Evolutionary conservation across 2,329 filamentous ascomycete species (phyloP).

Genomic region (Teratosphaeria gauchensis): DNA sequence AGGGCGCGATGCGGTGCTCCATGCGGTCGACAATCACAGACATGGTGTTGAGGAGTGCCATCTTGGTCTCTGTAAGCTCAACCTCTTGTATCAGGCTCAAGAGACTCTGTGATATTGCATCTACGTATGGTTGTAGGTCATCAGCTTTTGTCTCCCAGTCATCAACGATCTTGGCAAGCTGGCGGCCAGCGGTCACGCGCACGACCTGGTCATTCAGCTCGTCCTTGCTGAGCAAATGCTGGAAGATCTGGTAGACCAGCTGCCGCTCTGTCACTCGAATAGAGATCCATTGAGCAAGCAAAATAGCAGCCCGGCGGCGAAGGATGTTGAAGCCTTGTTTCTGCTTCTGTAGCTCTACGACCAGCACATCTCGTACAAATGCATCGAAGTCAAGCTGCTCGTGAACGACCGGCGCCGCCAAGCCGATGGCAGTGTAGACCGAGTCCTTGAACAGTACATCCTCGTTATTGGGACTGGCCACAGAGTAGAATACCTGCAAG

Average conservation of each 20-base stretch:
- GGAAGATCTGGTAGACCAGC: slow-evolving; percentile 78
- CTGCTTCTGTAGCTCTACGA: slow-evolving; percentile 65
- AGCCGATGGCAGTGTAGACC: slow-evolving; percentile 83
- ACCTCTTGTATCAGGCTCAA: slow-evolving; percentile 72
- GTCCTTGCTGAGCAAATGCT: slow-evolving; percentile 68
- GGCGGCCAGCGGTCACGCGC: slow-evolving; percentile 77
- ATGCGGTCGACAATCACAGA: slow-evolving; percentile 70
- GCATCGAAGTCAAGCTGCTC: slow-evolving; percentile 72
- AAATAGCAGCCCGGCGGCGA: slow-evolving; percentile 75
- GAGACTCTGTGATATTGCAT: slow-evolving; percentile 61
- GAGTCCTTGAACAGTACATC: slow-evolving; percentile 85
- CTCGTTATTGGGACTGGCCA: slow-evolving; percentile 54
- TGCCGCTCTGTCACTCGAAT: slow-evolving; percentile 61
- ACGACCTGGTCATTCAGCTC: slow-evolving; percentile 90
- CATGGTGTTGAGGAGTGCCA: slow-evolving; percentile 81
- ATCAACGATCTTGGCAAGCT: slow-evolving; percentile 70
- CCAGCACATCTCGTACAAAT: slow-evolving; percentile 65
- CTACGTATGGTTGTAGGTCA: slow-evolving; percentile 66
- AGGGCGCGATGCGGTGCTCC: slow-evolving; percentile 59
- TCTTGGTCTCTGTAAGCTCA: slow-evolving; percentile 76
- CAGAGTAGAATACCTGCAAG: slow-evolving; percentile 70
- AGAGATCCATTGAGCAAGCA: slow-evolving; percentile 82
- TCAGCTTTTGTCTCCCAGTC: slow-evolving; percentile 73
- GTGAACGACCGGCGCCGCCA: slow-evolving; percentile 68
- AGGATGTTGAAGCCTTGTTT: slow-evolving; percentile 67